Evolutionary conservation across 177 flowering plant species (phyloP).

Genomic region (Vitis hybrid): DNA sequence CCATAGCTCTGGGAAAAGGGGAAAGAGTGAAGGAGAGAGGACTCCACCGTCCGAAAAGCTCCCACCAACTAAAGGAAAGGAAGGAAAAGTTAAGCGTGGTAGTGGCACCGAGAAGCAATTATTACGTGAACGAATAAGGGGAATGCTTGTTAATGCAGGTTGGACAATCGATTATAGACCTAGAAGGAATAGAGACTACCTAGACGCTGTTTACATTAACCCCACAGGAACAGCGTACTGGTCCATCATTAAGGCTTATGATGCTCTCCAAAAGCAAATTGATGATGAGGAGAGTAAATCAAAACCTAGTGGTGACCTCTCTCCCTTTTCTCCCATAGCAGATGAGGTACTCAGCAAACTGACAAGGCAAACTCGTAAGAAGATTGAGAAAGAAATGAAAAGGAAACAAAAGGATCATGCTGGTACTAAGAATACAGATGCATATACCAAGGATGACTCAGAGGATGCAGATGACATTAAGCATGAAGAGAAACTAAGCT

Average conservation of each 20-base stretch:
- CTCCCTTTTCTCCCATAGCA: slow-evolving; percentile 54
- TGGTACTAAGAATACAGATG: slow-evolving; percentile 23
- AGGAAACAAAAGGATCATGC: slow-evolving; percentile 40
- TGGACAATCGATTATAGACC: slow-evolving; percentile 92
- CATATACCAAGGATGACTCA: slow-evolving; percentile 26
- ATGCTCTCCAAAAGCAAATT: slow-evolving; percentile 72
- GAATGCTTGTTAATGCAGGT: slow-evolving; percentile 77
- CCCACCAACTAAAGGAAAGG: slow-evolving; percentile 23
- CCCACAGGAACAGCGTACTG: slow-evolving; percentile 85
- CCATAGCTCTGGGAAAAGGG: slow-evolving; percentile 24
- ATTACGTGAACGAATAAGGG: slow-evolving; percentile 69
- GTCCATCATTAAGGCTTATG: slow-evolving; percentile 94
- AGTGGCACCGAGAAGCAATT: slow-evolving; percentile 78
- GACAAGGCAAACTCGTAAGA: slow-evolving; percentile 74
- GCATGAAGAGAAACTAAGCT: slow-evolving; percentile 39
- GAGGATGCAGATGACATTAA: slow-evolving; percentile 38
- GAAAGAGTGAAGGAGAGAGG: slow-evolving; percentile 27
- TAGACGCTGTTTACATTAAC: slow-evolving; percentile 82
- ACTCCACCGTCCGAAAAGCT: slow-evolving; percentile 23
- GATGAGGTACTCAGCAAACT: slow-evolving; percentile 66
- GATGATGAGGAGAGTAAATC: slow-evolving; percentile 36
- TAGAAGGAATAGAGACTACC: slow-evolving; percentile 75
- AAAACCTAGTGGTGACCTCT: slow-evolving; percentile 28
- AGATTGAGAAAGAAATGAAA: slow-evolving; percentile 59
- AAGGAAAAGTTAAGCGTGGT: slow-evolving; percentile 58